Evolutionary conservation across 495 filamentous ascomycete species (phyloP).

Genomic region (Penicillium egyptiacum): DNA sequence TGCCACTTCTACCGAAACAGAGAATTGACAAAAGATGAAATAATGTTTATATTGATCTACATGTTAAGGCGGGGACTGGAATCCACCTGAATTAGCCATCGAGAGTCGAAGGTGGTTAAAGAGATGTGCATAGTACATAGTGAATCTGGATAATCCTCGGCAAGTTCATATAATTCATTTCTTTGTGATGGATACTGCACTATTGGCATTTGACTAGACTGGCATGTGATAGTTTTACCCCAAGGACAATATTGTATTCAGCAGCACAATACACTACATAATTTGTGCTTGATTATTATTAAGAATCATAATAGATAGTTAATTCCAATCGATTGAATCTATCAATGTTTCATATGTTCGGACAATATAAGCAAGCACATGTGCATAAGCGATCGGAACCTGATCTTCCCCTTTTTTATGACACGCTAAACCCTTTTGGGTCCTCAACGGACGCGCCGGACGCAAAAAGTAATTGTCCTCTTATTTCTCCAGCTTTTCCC

Average conservation of each 20-base stretch:
- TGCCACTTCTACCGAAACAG: neutral
- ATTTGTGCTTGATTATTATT: too few relatives aligned
- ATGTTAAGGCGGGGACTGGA: neutral
- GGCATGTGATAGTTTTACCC: slow-evolving; percentile 7
- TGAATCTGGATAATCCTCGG: neutral
- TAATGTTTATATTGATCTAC: neutral
- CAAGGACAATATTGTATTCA: neutral
- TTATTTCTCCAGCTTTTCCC: slow-evolving; percentile 26
- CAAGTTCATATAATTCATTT: neutral
- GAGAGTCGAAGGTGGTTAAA: neutral
- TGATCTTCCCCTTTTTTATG: slow-evolving; percentile 33
- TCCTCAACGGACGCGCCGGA: slow-evolving; percentile 34
- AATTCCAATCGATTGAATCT: too few relatives aligned
- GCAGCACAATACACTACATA: neutral
- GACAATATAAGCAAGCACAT: too few relatives aligned
- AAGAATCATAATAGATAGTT: neutral
- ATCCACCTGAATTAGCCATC: slow-evolving; percentile 1
- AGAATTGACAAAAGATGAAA: neutral
- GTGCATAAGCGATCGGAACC: slow-evolving; percentile 21
- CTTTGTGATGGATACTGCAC: neutral
- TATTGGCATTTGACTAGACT: neutral
- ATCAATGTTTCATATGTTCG: neutral
- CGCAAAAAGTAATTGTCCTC: slow-evolving; percentile 28
- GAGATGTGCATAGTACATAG: neutral
- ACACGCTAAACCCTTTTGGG: slow-evolving; percentile 33